phyloP scores from a whole-genome alignment of 1,284 basidiomycete species.

The Ustilago hordei region DNA sequence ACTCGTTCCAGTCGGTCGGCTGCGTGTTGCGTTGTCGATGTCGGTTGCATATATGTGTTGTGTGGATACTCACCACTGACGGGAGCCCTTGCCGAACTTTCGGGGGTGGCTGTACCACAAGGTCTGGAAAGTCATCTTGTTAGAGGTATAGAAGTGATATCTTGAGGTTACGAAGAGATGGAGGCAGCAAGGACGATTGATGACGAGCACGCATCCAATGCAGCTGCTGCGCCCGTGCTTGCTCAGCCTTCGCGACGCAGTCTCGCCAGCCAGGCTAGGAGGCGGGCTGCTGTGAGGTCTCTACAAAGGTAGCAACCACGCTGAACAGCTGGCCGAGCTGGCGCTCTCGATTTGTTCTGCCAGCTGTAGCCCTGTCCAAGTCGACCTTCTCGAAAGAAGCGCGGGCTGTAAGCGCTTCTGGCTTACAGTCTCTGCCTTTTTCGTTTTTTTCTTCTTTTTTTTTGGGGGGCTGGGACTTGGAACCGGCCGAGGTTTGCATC shows the following conservation, averaged over 20 bases:
- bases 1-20: conserved; percentile 2
- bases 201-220: conserved; percentile 25
- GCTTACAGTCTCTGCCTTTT: background rate
- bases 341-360: background rate
- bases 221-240: conserved; percentile 6
- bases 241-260: no score
- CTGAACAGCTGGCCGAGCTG: background rate
- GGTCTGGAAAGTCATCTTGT: conserved; percentile 68
- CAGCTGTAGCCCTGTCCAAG: no score
- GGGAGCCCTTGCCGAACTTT: conserved; percentile 68
- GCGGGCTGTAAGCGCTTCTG: background rate
- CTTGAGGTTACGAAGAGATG: conserved; percentile 43
- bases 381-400: background rate
- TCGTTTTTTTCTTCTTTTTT: background rate
- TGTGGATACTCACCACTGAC: conserved; percentile 63
- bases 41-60: background rate
- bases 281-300: background rate
- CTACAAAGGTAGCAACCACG: background rate
- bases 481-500: background rate
- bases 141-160: conserved; percentile 40
- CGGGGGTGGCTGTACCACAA: conserved; percentile 67
- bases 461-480: background rate
- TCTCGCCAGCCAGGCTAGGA: background rate
- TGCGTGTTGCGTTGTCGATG: conserved; percentile 9
- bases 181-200: conserved; percentile 37